These are phyloP conservation scores for Hygrophila difformis DNA, from an alignment of 257 asterid genomes.

Conservation along the genomic window DNA sequence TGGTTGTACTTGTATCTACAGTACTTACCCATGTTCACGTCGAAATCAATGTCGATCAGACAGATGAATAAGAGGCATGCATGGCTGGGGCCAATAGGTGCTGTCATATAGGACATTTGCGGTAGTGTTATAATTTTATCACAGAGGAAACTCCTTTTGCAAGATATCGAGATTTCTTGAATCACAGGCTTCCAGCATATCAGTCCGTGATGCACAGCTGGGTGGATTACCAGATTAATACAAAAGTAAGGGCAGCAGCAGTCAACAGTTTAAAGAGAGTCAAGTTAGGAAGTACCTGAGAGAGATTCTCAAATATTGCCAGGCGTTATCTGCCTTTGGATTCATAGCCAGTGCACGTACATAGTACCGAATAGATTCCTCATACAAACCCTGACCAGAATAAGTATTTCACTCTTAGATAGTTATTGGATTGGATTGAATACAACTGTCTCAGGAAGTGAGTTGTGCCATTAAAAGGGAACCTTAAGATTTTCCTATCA, in stretches of 20 bases:
- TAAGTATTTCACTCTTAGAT: background rate
- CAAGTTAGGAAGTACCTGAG: slow-evolving; percentile 45
- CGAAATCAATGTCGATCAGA: too few relatives aligned
- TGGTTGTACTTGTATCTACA: too few relatives aligned
- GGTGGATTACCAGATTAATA: background rate
- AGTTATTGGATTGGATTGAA: slow-evolving; percentile 1
- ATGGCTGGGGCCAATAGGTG: background rate
- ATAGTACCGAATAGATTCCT: slow-evolving; percentile 91
- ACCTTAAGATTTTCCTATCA: background rate
- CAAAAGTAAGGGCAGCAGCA: background rate
- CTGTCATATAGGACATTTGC: too few relatives aligned
- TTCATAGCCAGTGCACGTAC: slow-evolving; percentile 94
- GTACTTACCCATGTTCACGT: too few relatives aligned
- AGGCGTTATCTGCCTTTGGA: slow-evolving; percentile 97
- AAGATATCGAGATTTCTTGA: slow-evolving; percentile 83
- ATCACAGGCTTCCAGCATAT: slow-evolving; percentile 92
- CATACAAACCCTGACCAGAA: slow-evolving; percentile 73
- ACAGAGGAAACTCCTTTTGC: slow-evolving; percentile 88
- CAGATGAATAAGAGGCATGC: too few relatives aligned
- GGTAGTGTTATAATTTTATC: slow-evolving; percentile 11
- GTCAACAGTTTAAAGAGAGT: background rate
- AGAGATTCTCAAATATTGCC: slow-evolving; percentile 96
- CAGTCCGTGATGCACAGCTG: slow-evolving; percentile 90
- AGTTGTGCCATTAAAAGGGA: background rate
- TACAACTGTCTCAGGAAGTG: background rate